Conservation (phyloP, 306 rosid species). For the Trifolium repens region DNA sequence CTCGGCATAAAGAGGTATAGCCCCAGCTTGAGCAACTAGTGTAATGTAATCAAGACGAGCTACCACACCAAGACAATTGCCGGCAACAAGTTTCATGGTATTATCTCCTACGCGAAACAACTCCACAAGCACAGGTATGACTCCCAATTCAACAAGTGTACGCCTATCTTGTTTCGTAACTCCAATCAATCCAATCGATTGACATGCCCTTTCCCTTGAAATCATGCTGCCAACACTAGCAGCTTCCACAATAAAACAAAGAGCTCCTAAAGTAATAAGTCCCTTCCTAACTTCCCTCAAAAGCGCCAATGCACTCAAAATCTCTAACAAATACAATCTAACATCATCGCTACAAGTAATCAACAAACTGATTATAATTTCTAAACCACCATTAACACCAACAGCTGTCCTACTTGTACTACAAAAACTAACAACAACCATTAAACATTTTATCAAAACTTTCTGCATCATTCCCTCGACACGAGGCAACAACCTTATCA, state of each 20-base stretch:
- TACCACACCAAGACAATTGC: conserved; percentile 55
- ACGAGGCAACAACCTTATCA: conserved; percentile 47
- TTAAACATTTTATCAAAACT: conserved; percentile 45
- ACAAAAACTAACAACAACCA: conserved; percentile 49
- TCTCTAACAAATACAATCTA: conserved; percentile 51
- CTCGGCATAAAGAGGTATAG: conserved; percentile 56
- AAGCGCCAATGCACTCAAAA: conserved; percentile 53
- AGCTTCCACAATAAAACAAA: conserved; percentile 56
- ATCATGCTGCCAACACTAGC: conserved; percentile 55
- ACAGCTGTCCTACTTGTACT: conserved; percentile 41
- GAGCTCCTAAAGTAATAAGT: conserved; percentile 39
- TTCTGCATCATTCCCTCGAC: conserved; percentile 43
- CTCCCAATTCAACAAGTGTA: conserved; percentile 51
- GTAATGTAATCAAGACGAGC: conserved; percentile 52
- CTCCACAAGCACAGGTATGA: conserved; percentile 47
- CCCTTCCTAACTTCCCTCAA: conserved; percentile 50
- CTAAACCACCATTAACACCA: conserved; percentile 46
- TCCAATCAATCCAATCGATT: conserved; percentile 54
- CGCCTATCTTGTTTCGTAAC: conserved; percentile 39
- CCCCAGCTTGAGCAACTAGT: conserved; percentile 53
- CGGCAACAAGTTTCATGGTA: conserved; percentile 39
- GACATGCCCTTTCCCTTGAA: conserved; percentile 60
- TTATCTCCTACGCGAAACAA: conserved; percentile 52
- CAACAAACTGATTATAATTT: conserved; percentile 42
- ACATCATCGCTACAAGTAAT: conserved; percentile 19